Conservation (phyloP, 2,329 filamentous ascomycete genomes). For the Pseudopithomyces chartarum region DNA sequence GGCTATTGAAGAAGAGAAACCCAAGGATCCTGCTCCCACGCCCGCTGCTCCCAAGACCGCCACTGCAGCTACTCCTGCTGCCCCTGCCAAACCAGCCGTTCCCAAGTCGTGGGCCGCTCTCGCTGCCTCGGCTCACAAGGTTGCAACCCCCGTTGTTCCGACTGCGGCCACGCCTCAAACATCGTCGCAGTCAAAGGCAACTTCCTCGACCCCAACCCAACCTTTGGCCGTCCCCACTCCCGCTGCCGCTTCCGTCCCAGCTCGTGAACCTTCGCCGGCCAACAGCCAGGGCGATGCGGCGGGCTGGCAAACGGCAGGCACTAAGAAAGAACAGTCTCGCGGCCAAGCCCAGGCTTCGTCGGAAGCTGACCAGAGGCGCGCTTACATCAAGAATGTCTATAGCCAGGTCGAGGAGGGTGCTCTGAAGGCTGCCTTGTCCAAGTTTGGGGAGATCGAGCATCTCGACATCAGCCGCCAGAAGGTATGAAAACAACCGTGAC, state of each 20-base stretch:
- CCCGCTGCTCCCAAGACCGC: conserved; percentile 62
- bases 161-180: conserved; percentile 38
- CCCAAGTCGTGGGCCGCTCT: conserved; percentile 77
- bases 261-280: conserved; percentile 43
- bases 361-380: conserved; percentile 78
- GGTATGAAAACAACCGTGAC: conserved; percentile 58
- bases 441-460: conserved; percentile 68
- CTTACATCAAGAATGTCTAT: conserved; percentile 94
- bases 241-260: conserved; percentile 37
- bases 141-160: conserved; percentile 49
- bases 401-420: conserved; percentile 81
- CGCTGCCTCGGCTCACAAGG: conserved; percentile 56
- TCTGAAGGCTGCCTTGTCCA: conserved; percentile 71
- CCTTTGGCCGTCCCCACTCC: conserved; percentile 30
- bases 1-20: conserved; percentile 58
- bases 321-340: conserved; percentile 83
- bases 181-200: conserved; percentile 40
- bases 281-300: conserved; percentile 60
- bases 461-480: conserved; percentile 72
- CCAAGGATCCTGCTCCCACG: conserved; percentile 65
- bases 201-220: conserved; percentile 35
- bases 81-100: conserved; percentile 60
- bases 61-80: conserved; percentile 61
- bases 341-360: conserved; percentile 67
- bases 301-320: conserved; percentile 88